These are phyloP conservation scores for Blastomyces gilchristii DNA, from an alignment of 2,329 filamentous ascomycete species.

Conservation along the genomic window DNA sequence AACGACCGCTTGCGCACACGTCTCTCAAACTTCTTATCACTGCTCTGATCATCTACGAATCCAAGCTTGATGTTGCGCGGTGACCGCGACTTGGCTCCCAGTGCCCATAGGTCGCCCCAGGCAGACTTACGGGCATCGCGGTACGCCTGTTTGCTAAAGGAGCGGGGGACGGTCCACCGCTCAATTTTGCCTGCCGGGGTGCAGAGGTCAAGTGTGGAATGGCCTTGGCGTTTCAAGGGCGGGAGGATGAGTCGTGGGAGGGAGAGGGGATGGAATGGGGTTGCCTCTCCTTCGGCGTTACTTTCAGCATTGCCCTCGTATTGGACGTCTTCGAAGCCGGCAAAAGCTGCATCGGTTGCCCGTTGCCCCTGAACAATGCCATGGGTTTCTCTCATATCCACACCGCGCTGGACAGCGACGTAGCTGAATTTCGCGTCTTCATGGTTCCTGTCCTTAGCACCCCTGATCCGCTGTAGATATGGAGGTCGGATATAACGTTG, in stretches of 20 bases:
- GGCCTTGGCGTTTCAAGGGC: constrained; percentile 77
- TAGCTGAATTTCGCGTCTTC: constrained; percentile 91
- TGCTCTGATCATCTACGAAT: constrained; percentile 31
- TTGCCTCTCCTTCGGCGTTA: constrained; percentile 14
- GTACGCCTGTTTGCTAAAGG: constrained; percentile 71
- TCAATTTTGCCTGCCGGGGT: constrained; percentile 77
- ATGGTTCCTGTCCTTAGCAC: constrained; percentile 59
- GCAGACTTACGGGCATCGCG: constrained; percentile 80
- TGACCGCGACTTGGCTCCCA: constrained; percentile 81
- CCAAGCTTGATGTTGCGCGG: constrained; percentile 53
- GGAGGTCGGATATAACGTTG: constrained; percentile 78
- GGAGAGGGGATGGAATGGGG: constrained; percentile 46
- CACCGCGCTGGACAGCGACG: constrained; percentile 70
- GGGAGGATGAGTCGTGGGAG: constrained; percentile 70
- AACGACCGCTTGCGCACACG: constrained; percentile 20
- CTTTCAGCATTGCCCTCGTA: constrained; percentile 11
- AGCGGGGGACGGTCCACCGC: constrained; percentile 84
- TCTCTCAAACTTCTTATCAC: constrained; percentile 27
- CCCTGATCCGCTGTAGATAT: constrained; percentile 69
- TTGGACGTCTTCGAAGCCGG: constrained; percentile 52
- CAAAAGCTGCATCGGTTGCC: constrained; percentile 57
- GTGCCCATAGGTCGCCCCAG: constrained; percentile 93
- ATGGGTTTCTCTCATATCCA: constrained; percentile 42
- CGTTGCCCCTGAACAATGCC: constrained; percentile 42
- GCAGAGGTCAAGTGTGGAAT: constrained; percentile 84